Evolutionary conservation across 148 eudicot species (phyloP), one percentile per base, ranked within the genome.

Genomic region (Euryodendron excelsum): DNA sequence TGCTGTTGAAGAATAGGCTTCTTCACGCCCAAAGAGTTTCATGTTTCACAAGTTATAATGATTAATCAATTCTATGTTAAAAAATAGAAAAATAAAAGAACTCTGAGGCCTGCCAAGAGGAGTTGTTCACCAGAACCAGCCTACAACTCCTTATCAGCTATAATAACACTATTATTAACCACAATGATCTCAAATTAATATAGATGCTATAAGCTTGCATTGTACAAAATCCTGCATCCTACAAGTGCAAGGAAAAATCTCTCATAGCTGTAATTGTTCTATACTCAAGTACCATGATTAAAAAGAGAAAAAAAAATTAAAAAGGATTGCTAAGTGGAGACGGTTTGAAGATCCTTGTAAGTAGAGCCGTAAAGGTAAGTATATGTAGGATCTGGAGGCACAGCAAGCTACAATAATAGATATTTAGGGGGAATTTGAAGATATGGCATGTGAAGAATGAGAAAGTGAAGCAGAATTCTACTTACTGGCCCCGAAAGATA

Each of bases 371-470:
- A 25, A 47, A 45, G 52, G 1, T 3, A 36, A 52, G 44, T 25
- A 31, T 72, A 20, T 72, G 31, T 27, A 67, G 12, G 47, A 20
- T 20, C 9, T 5, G 13, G 48, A 37, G 13, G 5, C n/a, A 1
- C 12, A 20, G 27, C 44, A 72, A 31, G 62, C 62, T 15, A 72
- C 1, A 72, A 33, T 14, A 53, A 53, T 50, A n/a, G n/a, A n/a
- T n/a, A n/a, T n/a, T n/a, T n/a, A n/a, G 74, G 31, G 59, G 15
- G 23, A 71, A 18, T 8, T 31, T 3, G 25, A 31, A 72, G 30
- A 52, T 28, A 20, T 72, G 75, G 61, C 44, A 31, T 18, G 41
- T 53, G 44, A 72, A 28, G 45, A 72, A 72, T 52, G 75, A 33
- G 61, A n/a, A n/a, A 50, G 73, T 28, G n/a, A 47, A 70, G n/a